Evolutionary conservation across 139 green algal species (phyloP).

Genomic region (Coelastrella sp.): DNA sequence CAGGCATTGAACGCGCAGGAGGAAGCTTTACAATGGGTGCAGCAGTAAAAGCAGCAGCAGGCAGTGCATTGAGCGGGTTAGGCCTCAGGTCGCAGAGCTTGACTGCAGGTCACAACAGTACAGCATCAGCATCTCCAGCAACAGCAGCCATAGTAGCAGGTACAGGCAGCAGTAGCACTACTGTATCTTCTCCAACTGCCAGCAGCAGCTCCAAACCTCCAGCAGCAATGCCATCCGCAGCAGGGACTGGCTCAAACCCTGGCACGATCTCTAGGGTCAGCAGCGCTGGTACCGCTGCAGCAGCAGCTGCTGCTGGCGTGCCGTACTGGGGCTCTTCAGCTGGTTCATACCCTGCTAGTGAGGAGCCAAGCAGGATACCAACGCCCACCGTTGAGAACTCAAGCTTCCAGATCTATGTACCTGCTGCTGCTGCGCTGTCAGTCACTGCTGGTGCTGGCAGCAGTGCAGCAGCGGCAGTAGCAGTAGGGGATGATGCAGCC

Average conservation of each 20-base stretch:
- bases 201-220: conserved; percentile 2
- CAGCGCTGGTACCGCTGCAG: not conserved
- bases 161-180: not conserved
- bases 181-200: not conserved
- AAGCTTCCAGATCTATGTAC: not conserved
- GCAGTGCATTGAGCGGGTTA: not conserved
- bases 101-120: conserved; percentile 10
- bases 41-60: not conserved
- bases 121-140: not conserved
- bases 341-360: conserved; percentile 27
- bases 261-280: not conserved
- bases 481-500: no score
- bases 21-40: not conserved
- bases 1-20: not conserved
- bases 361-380: conserved; percentile 4
- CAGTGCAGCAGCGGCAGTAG: conserved; percentile 10
- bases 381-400: not conserved
- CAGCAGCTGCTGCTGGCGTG: not conserved
- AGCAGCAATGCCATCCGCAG: not conserved
- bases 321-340: conserved; percentile 38
- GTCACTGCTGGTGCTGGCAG: not conserved
- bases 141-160: not conserved
- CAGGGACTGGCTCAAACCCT: no score
- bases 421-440: not conserved
- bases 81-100: conserved; percentile 1